These are phyloP conservation scores for Xylariaceae sp. DNA, from an alignment of 2,329 filamentous ascomycete genomes.

Conservation along the genomic window DNA sequence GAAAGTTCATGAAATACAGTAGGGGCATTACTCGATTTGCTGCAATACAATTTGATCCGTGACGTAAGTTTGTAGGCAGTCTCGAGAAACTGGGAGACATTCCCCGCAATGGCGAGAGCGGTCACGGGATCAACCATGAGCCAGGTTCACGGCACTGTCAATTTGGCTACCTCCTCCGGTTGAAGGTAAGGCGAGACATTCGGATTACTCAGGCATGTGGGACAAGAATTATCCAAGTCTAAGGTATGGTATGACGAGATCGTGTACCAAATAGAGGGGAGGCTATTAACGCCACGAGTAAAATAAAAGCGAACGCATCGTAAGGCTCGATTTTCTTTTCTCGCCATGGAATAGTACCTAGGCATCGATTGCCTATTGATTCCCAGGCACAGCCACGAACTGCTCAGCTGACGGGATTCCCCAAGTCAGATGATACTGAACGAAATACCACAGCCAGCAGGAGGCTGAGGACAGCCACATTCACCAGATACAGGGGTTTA, in stretches of 20 bases:
- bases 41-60: conserved; percentile 5
- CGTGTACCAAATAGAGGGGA: neutral
- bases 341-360: neutral
- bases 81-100: conserved; percentile 5
- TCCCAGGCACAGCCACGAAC: neutral
- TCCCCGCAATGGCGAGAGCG: conserved; percentile 14
- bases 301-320: neutral
- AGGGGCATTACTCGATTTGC: neutral
- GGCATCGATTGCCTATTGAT: neutral
- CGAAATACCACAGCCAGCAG: conserved; percentile 5
- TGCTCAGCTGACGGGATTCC: neutral
- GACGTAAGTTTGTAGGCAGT: conserved; percentile 5
- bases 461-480: too few species aligned
- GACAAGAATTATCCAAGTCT: neutral
- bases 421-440: conserved; percentile 13
- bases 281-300: neutral
- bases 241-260: neutral
- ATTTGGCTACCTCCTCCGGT: neutral
- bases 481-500: neutral
- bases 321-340: neutral
- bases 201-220: neutral
- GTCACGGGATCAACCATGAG: conserved; percentile 9
- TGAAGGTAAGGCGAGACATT: neutral
- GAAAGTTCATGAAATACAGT: neutral
- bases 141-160: conserved; percentile 2